Evolutionary conservation across 495 filamentous ascomycete genomes (phyloP).

Genomic region (Echria macrotheca): DNA sequence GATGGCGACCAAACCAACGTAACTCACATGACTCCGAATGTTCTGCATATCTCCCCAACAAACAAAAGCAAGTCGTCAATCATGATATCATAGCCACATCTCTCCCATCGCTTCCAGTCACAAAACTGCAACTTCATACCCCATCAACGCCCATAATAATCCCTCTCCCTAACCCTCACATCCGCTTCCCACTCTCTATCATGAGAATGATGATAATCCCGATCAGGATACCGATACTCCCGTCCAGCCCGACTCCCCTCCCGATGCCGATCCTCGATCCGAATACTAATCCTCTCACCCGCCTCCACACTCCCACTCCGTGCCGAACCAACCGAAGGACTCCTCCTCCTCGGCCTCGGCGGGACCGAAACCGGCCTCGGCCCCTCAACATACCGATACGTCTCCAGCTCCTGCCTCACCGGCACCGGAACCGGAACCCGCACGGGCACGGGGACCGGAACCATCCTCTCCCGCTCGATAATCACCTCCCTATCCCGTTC

Average conservation of each 20-base stretch:
- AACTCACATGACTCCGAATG: too few relatives aligned
- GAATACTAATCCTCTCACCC: conserved; percentile 9
- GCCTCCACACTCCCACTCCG: conserved; percentile 5
- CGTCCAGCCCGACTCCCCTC: background rate
- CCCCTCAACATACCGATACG: conserved; percentile 34
- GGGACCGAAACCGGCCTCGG: background rate
- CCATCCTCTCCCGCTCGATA: conserved; percentile 43
- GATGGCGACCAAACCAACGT: too few relatives aligned
- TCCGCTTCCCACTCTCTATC: too few relatives aligned
- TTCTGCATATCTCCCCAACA: too few relatives aligned
- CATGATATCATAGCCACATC: too few relatives aligned
- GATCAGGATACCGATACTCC: background rate
- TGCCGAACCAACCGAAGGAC: background rate
- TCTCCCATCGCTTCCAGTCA: too few relatives aligned
- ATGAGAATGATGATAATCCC: background rate
- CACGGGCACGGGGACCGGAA: conserved; percentile 33
- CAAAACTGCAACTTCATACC: too few relatives aligned
- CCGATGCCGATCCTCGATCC: conserved; percentile 13
- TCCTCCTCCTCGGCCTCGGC: conserved; percentile 5
- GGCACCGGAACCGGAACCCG: conserved; percentile 22
- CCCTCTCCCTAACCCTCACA: too few relatives aligned
- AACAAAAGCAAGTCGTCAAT: too few relatives aligned
- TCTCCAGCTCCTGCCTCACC: conserved; percentile 35
- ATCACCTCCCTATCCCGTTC: conserved; percentile 37
- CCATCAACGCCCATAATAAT: too few relatives aligned